Evolutionary conservation across 768 basidiomycete genomes (phyloP).

Genomic region (Dendrothele bispora): DNA sequence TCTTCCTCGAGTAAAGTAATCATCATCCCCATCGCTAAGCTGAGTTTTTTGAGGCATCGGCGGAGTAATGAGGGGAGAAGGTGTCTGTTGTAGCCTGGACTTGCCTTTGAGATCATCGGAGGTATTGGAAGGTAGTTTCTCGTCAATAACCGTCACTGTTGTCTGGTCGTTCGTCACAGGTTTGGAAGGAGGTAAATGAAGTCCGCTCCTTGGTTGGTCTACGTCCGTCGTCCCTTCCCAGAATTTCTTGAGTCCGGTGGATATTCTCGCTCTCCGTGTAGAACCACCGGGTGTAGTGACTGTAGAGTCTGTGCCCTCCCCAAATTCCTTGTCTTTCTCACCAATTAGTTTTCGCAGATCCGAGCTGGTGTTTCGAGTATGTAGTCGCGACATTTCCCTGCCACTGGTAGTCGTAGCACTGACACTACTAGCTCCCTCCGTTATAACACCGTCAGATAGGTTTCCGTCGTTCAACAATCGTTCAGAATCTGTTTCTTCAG

Average conservation of each 20-base stretch:
- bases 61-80: too few species aligned
- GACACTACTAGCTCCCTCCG: background rate
- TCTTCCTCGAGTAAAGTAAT: conserved; percentile 5
- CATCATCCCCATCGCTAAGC: background rate
- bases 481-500: conserved; percentile 14
- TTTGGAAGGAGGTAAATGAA: too few species aligned
- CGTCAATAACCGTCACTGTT: too few species aligned
- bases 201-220: conserved; percentile 19
- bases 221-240: conserved; percentile 57
- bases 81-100: too few species aligned
- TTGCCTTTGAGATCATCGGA: too few species aligned
- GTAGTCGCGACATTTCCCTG: background rate
- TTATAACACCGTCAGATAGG: background rate
- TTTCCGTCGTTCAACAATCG: background rate
- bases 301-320: conserved; percentile 1
- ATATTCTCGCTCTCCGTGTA: conserved; percentile 22
- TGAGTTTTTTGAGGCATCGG: background rate
- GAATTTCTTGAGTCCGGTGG: conserved; percentile 46
- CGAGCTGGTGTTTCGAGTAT: background rate
- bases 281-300: conserved; percentile 28
- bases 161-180: too few species aligned
- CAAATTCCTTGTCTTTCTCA: background rate
- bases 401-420: background rate
- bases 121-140: too few species aligned
- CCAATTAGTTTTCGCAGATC: conserved; percentile 6